Base-by-base conservation (phyloP, 805 yeast species). In the Wilhelminamyces savonicus region DNA sequence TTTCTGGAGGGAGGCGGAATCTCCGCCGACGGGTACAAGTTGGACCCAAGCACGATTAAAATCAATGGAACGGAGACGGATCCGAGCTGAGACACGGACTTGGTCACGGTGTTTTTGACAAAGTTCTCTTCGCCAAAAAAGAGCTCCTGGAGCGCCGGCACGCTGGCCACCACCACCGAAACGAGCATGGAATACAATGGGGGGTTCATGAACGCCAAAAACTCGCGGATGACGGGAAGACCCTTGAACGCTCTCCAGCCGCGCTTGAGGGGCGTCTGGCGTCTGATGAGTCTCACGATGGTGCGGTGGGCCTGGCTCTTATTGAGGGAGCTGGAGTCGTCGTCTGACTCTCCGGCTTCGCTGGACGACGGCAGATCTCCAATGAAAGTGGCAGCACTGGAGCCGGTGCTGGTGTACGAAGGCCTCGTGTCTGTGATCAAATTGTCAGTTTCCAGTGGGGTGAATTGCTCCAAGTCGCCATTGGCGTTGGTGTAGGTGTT, bases 41-140 rank as follows among this genome's bases (percentile, higher is more conserved):
- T 82, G n/a, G 88, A 76, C 11, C 94, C 94, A 41, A 82, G 59
- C 10, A 82, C 86, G 32, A 82, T 74, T 44, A 82, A 62, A 39
- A 82, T 81, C 45, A 82, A 59, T 6, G 94, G 94, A 41, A 82
- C 78, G 2, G 90, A 81, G 8, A 82, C 86, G 1, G 76, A 64
- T 4, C 90, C 90, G 38, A 82, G 50, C 50, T 79, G 82, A 12
- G 56, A 66, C 24, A 82, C 70, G 0, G 90, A 71, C 25, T 66
- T 66, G 0, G 86, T 67, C 20, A 82, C 39, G 0, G 92, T 82
- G 40, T 77, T 76, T 40, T 75, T 76, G 16, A 79, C 46, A 43
- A 82, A 82, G 16, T 68, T 52, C 19, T 70, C 61, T 34, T 66
- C 70, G 24, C 7, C 13, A 48, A 76, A 82, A 37, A 82, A 74